Evolutionary conservation across 2,329 filamentous ascomycete species (phyloP).

Genomic region (Epichloe elymi): DNA sequence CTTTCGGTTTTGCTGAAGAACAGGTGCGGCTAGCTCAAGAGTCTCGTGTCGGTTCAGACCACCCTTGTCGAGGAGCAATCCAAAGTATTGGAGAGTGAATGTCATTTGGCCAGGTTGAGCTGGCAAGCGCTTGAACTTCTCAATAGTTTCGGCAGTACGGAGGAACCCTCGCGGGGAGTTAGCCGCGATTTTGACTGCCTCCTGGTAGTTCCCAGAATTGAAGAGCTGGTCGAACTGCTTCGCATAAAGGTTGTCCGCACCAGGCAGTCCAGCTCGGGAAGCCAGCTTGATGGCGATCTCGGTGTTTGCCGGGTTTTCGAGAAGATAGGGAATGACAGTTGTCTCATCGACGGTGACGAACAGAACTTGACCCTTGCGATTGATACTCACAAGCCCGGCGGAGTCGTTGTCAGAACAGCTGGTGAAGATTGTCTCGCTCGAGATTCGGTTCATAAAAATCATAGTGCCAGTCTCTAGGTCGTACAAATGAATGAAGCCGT

Average conservation of each 20-base stretch:
- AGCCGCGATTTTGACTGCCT: conserved; percentile 90
- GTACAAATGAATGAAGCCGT: conserved; percentile 97
- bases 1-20: conserved; percentile 86
- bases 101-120: conserved; percentile 77
- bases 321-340: conserved; percentile 83
- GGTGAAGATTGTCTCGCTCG: conserved; percentile 97
- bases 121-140: conserved; percentile 82
- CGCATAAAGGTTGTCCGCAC: conserved; percentile 85
- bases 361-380: conserved; percentile 93
- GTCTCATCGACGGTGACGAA: conserved; percentile 87
- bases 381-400: conserved; percentile 83
- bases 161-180: conserved; percentile 95
- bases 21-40: conserved; percentile 81
- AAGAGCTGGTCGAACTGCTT: conserved; percentile 88
- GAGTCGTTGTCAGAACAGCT: conserved; percentile 75
- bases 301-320: conserved; percentile 90
- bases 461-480: conserved; percentile 90
- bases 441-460: conserved; percentile 99
- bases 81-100: conserved; percentile 92
- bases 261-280: conserved; percentile 82
- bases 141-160: conserved; percentile 87
- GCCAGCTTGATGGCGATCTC: conserved; percentile 93
- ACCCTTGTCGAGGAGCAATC: conserved; percentile 92
- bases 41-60: conserved; percentile 86
- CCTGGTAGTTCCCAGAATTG: conserved; percentile 63